A percentile compares a stretch with the other conserved stretches of the same genome.
Evolutionary conservation across 139 green algal species (phyloP).

Genomic region (Limnomonas spitsbergensis): DNA sequence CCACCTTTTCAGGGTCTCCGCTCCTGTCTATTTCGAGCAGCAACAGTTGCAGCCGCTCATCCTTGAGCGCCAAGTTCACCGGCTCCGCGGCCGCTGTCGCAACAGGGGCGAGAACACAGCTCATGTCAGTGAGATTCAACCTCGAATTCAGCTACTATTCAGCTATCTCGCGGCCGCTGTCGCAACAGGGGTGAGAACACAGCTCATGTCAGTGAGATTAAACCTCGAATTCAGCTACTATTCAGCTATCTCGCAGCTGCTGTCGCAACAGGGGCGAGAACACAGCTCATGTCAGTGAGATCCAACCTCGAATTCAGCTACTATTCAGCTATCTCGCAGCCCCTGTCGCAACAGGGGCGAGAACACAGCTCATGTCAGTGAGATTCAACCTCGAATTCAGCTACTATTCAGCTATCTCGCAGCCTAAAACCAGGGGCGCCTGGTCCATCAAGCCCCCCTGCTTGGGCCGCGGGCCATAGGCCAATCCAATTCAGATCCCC

Average conservation of each 20-base stretch:
- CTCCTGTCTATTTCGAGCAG: neutral
- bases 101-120: too few species aligned
- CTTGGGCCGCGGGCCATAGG: neutral
- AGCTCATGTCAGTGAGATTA: too few species aligned
- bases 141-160: too few species aligned
- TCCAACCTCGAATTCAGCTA: too few species aligned
- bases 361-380: too few species aligned
- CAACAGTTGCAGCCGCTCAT: constrained; percentile 7
- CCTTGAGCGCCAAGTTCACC: constrained; percentile 9
- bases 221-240: too few species aligned
- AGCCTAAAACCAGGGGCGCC: too few species aligned
- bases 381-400: too few species aligned
- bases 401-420: too few species aligned
- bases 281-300: too few species aligned
- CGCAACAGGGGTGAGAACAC: neutral
- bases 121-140: too few species aligned
- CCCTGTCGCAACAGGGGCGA: neutral
- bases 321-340: neutral
- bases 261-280: neutral
- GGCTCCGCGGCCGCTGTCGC: neutral
- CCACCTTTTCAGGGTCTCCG: neutral
- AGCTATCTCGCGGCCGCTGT: neutral
- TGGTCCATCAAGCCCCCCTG: too few species aligned
- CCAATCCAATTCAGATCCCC: neutral
- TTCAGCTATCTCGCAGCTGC: neutral